Percentiles rank a stretch among this genome's conserved stretches.
These are phyloP conservation scores for Zizania palustris DNA, from an alignment of 202 grass and related monocot species.

Conservation along the genomic window DNA sequence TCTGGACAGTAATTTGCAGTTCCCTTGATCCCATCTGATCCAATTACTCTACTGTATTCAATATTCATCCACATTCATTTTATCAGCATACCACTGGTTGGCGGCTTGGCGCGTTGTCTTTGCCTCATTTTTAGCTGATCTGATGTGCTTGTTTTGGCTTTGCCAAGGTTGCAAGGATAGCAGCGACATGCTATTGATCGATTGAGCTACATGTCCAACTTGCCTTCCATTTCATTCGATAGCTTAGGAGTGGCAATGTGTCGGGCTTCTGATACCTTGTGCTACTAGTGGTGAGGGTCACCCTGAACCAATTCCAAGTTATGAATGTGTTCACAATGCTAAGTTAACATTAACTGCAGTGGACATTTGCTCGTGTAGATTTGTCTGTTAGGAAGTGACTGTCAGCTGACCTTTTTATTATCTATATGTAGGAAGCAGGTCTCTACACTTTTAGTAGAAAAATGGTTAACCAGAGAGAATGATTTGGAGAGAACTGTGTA, in stretches of 20 bases:
- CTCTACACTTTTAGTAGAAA: background rate
- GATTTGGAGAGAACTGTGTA: background rate
- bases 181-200: background rate
- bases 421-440: background rate
- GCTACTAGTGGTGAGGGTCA: background rate
- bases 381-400: background rate
- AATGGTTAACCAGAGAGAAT: no score
- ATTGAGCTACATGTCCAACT: background rate
- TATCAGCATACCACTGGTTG: background rate
- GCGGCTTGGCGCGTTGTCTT: background rate
- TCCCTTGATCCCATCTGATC: background rate
- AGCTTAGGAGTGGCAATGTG: background rate
- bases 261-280: background rate
- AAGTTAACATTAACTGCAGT: background rate
- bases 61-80: background rate
- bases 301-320: background rate
- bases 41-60: background rate
- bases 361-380: background rate
- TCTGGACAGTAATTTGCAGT: background rate
- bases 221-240: background rate
- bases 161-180: no score
- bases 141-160: background rate
- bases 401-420: background rate
- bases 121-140: background rate
- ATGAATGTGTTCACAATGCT: background rate